Evolutionary conservation across 2,329 filamentous ascomycete species (phyloP).

Genomic region (Drechslerella dactyloides): DNA sequence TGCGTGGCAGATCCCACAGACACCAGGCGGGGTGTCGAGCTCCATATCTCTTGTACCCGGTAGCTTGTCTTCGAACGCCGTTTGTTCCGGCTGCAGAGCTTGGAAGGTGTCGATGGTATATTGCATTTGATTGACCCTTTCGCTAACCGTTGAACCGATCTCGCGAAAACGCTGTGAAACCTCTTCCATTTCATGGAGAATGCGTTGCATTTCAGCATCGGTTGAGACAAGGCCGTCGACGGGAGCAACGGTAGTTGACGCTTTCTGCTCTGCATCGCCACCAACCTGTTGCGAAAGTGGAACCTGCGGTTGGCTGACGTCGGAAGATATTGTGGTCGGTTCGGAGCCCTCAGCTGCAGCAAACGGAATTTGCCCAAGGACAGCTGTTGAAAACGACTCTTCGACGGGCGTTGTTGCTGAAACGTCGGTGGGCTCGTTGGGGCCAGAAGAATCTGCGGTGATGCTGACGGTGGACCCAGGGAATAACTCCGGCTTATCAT

Average conservation of each 20-base stretch:
- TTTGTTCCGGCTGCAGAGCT: conserved; percentile 6
- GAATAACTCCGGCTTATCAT: too few species aligned
- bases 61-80: neutral
- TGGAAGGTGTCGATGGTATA: neutral
- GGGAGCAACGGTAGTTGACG: neutral
- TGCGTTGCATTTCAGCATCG: neutral
- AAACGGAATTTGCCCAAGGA: neutral
- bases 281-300: too few species aligned
- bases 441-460: neutral
- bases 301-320: too few species aligned
- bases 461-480: neutral
- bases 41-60: neutral
- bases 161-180: neutral
- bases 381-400: neutral
- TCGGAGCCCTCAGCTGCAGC: too few species aligned
- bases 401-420: neutral
- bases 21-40: conserved; percentile 10
- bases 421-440: neutral
- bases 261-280: neutral
- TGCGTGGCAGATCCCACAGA: conserved; percentile 27
- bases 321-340: too few species aligned
- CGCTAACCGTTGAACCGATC: neutral
- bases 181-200: neutral
- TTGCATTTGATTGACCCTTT: neutral
- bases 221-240: neutral